Base-by-base conservation (phyloP, 495 filamentous ascomycete species). In the Parmelia sp. region DNA sequence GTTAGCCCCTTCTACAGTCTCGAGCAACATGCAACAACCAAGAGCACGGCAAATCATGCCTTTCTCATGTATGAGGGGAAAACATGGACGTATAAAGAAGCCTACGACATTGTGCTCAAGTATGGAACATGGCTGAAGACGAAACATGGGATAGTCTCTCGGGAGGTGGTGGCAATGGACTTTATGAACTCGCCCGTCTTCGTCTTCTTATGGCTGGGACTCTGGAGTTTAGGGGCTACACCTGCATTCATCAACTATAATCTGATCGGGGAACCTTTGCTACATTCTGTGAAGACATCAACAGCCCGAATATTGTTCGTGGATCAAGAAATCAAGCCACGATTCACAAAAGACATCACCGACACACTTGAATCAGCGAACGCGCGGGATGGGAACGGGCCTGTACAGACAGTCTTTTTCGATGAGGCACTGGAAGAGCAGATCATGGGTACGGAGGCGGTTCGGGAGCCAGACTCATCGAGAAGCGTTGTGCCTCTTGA, bases 191-290 rank as follows among this genome's bases (percentile, higher is more conserved):
- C 85, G 31, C 86, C 90, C 19, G 82, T 83, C 8, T 94, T 92
- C 70, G 68, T 96, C 15, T 95, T 96, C 76, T 64, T 96, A n/a
- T 83, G 86, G 78, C 79, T 96, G 29, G 94, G 88, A 0, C 74
- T 97, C 37, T 97, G 93, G 92, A 85, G 87, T 23, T 85, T 97
- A 47, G 94, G 94, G 0, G 92, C 90, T 0, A 83, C 83, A 33
- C 92, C 93, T n/a, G 94, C 93, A 0, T 90, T 95, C 65, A 89
- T 98, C 76, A 98, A 98, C 73, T 96, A 94, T 74, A 97, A 97
- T 69, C 73, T 97, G 53, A 79, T 80, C 3, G 88, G 87, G 17
- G 84, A 90, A 35, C 81, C 92, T 3, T 76, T 98, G 64, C 72
- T 86, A 35, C 93, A 98, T 73, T 93, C 89, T 58, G 79, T 97